These are phyloP conservation scores for Plasmopara halstedii DNA, from an alignment of 352 stramenopile species.

Conservation along the genomic window DNA sequence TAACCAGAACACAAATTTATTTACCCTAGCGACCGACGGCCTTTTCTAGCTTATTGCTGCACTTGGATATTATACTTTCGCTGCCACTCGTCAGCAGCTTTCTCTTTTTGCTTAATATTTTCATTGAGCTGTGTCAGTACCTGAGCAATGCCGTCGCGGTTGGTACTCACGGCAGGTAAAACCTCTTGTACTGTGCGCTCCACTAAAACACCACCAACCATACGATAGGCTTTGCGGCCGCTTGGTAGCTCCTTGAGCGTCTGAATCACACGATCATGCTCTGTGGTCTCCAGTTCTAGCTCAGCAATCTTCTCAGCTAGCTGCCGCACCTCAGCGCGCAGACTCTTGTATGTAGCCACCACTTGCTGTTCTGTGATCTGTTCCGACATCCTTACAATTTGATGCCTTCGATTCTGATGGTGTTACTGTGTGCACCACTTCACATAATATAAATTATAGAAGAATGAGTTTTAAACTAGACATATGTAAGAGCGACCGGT, in stretches of 20 bases:
- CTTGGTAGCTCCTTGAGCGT: constrained; percentile 67
- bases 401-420: too few relatives aligned
- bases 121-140: constrained; percentile 69
- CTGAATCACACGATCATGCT: constrained; percentile 80
- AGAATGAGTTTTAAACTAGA: constrained; percentile 16
- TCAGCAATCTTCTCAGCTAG: constrained; percentile 80
- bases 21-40: too few relatives aligned
- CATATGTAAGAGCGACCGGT: constrained; percentile 53
- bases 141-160: constrained; percentile 74
- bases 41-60: constrained; percentile 44
- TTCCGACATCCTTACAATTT: constrained; percentile 46
- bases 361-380: constrained; percentile 82
- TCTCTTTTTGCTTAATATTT: constrained; percentile 81
- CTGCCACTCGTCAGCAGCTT: constrained; percentile 76
- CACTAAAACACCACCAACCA: constrained; percentile 95
- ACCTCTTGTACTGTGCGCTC: constrained; percentile 95
- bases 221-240: constrained; percentile 88
- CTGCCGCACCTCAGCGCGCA: constrained; percentile 76
- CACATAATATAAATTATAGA: constrained; percentile 3
- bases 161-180: constrained; percentile 85
- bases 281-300: constrained; percentile 74
- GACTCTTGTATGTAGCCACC: constrained; percentile 81
- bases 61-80: constrained; percentile 83
- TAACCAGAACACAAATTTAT: too few relatives aligned
- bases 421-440: constrained; percentile 9